A percentile compares a stretch with the other conserved stretches of the same genome.
Evolutionary conservation across 257 asterid species (phyloP).

Genomic region (Penstemon newberryi): DNA sequence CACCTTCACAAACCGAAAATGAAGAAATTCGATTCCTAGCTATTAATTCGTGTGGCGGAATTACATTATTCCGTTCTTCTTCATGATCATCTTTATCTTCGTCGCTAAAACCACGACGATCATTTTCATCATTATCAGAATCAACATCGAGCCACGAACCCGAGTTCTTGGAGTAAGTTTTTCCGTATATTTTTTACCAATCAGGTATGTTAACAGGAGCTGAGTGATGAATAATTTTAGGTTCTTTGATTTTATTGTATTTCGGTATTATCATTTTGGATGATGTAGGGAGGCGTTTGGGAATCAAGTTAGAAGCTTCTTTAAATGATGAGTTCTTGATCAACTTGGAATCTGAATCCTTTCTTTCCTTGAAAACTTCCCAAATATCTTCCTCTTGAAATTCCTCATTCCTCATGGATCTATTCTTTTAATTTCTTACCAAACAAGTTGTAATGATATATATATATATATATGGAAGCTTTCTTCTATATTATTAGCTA

Average conservation of each 20-base stretch:
- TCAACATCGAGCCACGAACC: constrained; percentile 9
- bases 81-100: constrained; percentile 35
- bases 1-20: constrained; percentile 67
- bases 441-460: no score
- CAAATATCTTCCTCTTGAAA: constrained; percentile 62
- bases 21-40: constrained; percentile 43
- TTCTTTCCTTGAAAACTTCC: constrained; percentile 30
- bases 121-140: background rate
- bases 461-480: no score
- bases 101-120: constrained; percentile 14
- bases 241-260: constrained; percentile 23
- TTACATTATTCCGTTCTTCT: constrained; percentile 19
- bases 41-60: constrained; percentile 69
- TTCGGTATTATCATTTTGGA: constrained; percentile 36
- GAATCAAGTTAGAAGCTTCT: constrained; percentile 10
- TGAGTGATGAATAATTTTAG: constrained; percentile 33
- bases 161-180: background rate
- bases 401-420: constrained; percentile 49
- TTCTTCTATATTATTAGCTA: no score
- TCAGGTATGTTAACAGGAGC: constrained; percentile 61
- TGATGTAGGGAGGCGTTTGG: constrained; percentile 36
- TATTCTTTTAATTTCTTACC: background rate
- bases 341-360: constrained; percentile 17
- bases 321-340: background rate
- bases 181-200: constrained; percentile 61